Evolutionary conservation across 2,329 filamentous ascomycete species (phyloP).

Genomic region (Pseudogymnoascus sp.): DNA sequence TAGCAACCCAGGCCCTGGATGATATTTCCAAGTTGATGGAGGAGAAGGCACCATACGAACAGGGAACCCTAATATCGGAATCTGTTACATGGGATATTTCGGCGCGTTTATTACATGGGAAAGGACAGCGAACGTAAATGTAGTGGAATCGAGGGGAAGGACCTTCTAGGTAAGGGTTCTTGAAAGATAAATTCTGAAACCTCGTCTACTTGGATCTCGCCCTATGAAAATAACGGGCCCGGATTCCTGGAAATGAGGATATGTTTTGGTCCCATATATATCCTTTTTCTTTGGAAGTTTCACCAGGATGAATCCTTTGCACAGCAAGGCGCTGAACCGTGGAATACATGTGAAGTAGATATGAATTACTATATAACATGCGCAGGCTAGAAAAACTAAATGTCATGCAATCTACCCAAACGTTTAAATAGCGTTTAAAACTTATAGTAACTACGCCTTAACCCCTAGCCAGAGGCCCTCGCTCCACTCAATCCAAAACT

Average conservation of each 20-base stretch:
- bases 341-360: background rate
- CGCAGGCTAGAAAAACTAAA: background rate
- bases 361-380: background rate
- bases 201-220: too few species aligned
- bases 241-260: too few species aligned
- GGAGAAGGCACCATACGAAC: background rate
- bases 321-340: background rate
- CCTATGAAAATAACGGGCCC: too few species aligned
- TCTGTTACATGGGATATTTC: too few species aligned
- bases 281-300: too few species aligned
- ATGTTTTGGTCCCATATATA: too few species aligned
- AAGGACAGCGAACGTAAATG: too few species aligned
- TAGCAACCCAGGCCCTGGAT: background rate
- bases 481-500: background rate
- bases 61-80: too few species aligned
- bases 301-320: background rate
- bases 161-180: too few species aligned
- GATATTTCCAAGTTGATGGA: background rate
- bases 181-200: too few species aligned
- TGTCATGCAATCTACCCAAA: background rate
- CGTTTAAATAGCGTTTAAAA: background rate
- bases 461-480: background rate
- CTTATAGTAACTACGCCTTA: background rate
- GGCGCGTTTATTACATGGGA: too few species aligned
- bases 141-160: too few species aligned